A percentile compares a stretch with the other conserved stretches of the same genome.
Conservation (phyloP, 768 basidiomycete genomes). For the Leccinum obscurum region DNA sequence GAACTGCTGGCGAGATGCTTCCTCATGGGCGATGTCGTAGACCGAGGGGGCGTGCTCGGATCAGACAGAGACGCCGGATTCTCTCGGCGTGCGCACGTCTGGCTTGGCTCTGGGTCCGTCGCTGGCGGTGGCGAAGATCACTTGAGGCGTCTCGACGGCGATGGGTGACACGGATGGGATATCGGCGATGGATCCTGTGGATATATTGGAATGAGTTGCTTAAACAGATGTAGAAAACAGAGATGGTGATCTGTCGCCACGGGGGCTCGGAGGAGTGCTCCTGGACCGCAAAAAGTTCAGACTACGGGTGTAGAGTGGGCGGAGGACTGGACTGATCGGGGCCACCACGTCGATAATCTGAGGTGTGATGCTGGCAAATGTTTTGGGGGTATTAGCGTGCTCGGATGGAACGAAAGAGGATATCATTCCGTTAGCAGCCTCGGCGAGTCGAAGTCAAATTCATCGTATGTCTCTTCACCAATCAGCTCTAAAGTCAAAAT, state of each 20-base stretch:
- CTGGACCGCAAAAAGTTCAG: slow-evolving; percentile 53
- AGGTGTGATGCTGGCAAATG: neutral
- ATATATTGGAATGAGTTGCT: neutral
- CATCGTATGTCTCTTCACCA: slow-evolving; percentile 91
- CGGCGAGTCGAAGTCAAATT: slow-evolving; percentile 61
- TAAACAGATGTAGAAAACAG: slow-evolving; percentile 8
- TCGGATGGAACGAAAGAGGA: slow-evolving; percentile 41
- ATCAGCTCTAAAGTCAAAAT: slow-evolving; percentile 64
- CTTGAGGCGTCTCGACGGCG: too few relatives aligned
- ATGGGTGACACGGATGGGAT: neutral
- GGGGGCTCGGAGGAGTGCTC: slow-evolving; percentile 43
- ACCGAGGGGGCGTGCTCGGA: too few relatives aligned
- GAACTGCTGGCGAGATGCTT: too few relatives aligned
- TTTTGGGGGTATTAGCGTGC: slow-evolving; percentile 33
- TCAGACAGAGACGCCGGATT: too few relatives aligned
- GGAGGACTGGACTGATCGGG: slow-evolving; percentile 29
- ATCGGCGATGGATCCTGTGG: neutral
- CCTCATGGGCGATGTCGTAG: too few relatives aligned
- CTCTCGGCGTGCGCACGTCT: too few relatives aligned
- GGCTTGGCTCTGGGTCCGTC: too few relatives aligned
- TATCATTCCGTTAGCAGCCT: slow-evolving; percentile 64
- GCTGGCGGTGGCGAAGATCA: too few relatives aligned
- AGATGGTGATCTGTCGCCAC: slow-evolving; percentile 20
- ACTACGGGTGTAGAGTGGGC: slow-evolving; percentile 46
- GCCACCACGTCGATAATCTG: slow-evolving; percentile 11